phyloP scores from a whole-genome alignment of 108 stramenopile species.

The Chaetoceros tenuissimus region DNA sequence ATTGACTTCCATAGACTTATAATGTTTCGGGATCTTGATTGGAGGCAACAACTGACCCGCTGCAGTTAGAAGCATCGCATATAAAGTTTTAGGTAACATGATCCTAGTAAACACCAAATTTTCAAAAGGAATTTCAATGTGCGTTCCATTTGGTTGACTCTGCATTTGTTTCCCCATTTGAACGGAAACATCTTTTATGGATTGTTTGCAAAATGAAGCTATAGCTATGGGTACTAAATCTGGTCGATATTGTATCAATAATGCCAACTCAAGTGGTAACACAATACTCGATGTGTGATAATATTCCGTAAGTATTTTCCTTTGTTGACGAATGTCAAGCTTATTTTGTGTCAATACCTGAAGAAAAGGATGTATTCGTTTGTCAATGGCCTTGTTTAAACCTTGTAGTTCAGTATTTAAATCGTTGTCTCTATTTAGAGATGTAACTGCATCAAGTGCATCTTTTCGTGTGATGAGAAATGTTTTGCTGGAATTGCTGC shows the following conservation, averaged over 20 bases:
- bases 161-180: background rate
- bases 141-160: background rate
- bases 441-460: constrained; percentile 14
- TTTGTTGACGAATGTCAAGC: background rate
- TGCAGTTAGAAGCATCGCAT: background rate
- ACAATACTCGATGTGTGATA: constrained; percentile 23
- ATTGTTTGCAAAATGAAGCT: constrained; percentile 21
- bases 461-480: constrained; percentile 6
- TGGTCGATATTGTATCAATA: constrained; percentile 21
- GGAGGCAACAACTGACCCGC: background rate
- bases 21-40: background rate
- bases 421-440: constrained; percentile 19
- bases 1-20: background rate
- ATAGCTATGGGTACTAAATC: constrained; percentile 24
- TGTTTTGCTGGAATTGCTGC: background rate
- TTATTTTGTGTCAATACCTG: background rate
- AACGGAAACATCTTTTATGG: background rate
- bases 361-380: constrained; percentile 22
- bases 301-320: background rate
- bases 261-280: constrained; percentile 21
- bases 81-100: background rate
- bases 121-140: background rate
- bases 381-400: constrained; percentile 13
- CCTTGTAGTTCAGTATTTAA: no score
- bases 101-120: background rate